Evolutionary conservation across 805 yeast species (phyloP).

Genomic region (Spencermartinsiella europaea): DNA sequence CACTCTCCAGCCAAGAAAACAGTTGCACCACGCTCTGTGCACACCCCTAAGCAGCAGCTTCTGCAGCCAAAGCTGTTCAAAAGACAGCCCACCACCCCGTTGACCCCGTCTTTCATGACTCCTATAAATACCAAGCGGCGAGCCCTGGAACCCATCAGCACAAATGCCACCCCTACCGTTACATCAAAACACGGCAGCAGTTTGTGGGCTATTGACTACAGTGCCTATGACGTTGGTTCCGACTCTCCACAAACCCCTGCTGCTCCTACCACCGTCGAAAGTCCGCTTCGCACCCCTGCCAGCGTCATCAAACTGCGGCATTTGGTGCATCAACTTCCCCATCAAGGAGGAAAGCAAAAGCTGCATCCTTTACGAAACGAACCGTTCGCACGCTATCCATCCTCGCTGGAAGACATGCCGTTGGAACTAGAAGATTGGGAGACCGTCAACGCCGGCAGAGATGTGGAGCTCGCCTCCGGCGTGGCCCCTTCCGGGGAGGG

Average conservation of each 20-base stretch:
- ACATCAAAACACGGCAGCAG: not conserved
- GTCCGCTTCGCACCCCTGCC: conserved; percentile 7
- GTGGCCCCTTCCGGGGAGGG: too few species aligned
- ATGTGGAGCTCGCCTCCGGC: too few species aligned
- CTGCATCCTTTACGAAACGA: conserved; percentile 8
- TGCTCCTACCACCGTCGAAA: too few species aligned
- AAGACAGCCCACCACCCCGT: conserved; percentile 13
- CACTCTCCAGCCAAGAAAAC: not conserved
- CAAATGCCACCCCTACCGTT: not conserved
- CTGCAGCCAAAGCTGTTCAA: conserved; percentile 5
- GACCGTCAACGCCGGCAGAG: too few species aligned
- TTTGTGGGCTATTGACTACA: conserved; percentile 1
- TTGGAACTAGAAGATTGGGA: not conserved
- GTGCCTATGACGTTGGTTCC: not conserved
- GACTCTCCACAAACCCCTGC: too few species aligned
- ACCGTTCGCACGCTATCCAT: conserved; percentile 6
- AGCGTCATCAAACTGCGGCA: conserved; percentile 6
- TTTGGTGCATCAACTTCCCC: not conserved
- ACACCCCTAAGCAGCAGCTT: conserved; percentile 1
- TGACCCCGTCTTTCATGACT: conserved; percentile 14
- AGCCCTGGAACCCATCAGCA: conserved; percentile 5
- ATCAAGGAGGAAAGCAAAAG: conserved; percentile 8
- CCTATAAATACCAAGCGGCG: conserved; percentile 9
- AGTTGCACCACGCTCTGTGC: not conserved
- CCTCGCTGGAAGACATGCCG: not conserved